A percentile compares a stretch with the other conserved stretches of the same genome.
phyloP scores from a whole-genome alignment of 2,329 filamentous ascomycete genomes.

The Sclerotinia borealis region DNA sequence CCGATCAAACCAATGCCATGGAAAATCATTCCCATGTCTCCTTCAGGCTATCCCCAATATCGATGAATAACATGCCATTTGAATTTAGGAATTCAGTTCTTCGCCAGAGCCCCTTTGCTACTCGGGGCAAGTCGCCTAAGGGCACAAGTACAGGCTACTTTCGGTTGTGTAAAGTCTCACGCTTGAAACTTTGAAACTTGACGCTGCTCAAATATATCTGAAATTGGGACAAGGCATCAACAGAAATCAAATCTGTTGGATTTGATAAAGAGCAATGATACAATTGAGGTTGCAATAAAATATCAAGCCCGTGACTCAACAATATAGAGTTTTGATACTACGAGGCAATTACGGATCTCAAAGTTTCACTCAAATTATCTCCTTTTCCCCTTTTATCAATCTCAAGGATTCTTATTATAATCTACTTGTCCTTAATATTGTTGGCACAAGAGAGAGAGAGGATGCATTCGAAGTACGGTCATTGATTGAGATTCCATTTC shows the following conservation, averaged over 20 bases:
- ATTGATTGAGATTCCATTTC: background rate
- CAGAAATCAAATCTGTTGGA: background rate
- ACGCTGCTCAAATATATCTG: too few species aligned
- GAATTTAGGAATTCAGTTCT: background rate
- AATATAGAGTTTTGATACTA: too few species aligned
- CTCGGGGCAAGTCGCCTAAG: background rate
- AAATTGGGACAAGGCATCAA: background rate
- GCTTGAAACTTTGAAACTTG: too few species aligned
- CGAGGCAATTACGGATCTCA: background rate
- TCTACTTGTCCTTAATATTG: background rate
- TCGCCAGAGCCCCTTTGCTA: background rate
- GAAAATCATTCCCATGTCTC: background rate
- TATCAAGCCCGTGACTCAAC: background rate
- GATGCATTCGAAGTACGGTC: background rate
- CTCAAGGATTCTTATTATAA: too few species aligned
- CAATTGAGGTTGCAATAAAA: background rate
- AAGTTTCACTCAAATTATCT: background rate
- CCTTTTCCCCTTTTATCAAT: background rate
- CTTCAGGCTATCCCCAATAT: background rate
- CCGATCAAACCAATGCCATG: background rate
- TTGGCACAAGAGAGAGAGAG: background rate
- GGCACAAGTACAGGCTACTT: too few species aligned
- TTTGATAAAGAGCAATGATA: background rate
- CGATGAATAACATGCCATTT: background rate
- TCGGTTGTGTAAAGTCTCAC: too few species aligned